These are phyloP conservation scores for Aspergillus bertholletiae DNA, from an alignment of 495 filamentous ascomycete genomes.

Conservation along the genomic window DNA sequence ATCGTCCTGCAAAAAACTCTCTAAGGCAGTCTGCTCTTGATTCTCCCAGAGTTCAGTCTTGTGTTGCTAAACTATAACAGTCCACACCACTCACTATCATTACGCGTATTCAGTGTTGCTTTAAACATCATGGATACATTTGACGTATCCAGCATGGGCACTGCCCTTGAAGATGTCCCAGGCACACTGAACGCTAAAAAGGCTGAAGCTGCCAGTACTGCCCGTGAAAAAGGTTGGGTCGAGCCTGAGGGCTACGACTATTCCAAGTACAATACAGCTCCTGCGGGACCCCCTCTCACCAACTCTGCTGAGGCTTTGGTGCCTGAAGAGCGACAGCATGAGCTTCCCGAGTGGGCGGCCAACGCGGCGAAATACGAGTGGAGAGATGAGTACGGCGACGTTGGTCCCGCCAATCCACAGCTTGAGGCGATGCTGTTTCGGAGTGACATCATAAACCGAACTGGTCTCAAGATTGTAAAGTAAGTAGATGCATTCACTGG, in stretches of 20 bases:
- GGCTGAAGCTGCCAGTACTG: constrained; percentile 23
- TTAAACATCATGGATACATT: constrained; percentile 18
- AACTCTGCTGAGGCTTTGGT: constrained; percentile 20
- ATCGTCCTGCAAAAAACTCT: not conserved
- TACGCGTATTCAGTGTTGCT: not conserved
- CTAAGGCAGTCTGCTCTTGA: not conserved
- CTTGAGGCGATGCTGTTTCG: constrained; percentile 76
- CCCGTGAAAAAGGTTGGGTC: constrained; percentile 51
- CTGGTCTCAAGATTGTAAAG: constrained; percentile 40
- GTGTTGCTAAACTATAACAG: not conserved
- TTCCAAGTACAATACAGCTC: constrained; percentile 38
- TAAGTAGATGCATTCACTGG: constrained; percentile 16
- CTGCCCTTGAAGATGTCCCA: constrained; percentile 35
- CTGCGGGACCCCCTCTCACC: constrained; percentile 16
- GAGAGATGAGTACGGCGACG: constrained; percentile 79
- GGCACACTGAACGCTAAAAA: constrained; percentile 28
- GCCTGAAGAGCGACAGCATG: constrained; percentile 6
- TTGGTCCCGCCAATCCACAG: constrained; percentile 63
- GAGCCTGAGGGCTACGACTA: constrained; percentile 53
- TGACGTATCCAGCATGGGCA: constrained; percentile 18
- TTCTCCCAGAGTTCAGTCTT: not conserved
- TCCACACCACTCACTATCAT: not conserved
- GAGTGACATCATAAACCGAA: constrained; percentile 38
- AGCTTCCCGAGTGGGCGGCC: constrained; percentile 45
- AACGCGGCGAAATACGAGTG: constrained; percentile 74